Base-by-base conservation (phyloP, 2,329 filamentous ascomycete species). In the Arthroderma sp. region DNA sequence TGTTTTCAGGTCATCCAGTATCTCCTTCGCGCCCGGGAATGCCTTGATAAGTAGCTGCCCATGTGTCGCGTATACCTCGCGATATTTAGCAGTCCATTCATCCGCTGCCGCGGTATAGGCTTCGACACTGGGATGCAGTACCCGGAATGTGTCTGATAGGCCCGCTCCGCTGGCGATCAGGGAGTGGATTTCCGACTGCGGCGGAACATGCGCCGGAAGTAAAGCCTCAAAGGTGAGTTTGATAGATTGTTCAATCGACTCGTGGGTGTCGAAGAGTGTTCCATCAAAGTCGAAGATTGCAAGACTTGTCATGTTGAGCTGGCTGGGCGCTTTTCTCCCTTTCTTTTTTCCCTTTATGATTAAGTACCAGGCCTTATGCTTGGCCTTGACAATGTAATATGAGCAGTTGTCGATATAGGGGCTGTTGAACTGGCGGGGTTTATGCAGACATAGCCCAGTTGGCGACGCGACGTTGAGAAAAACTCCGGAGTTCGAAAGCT, bases 251-350 rank as follows among this genome's bases (percentile, higher is more conserved):
- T 47, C 38, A 33, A 59, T 59, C 39, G 58, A 59, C 31, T 52
- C 58, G 39, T 57, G 58, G 55, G 58, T 59, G 43, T 59, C 58
- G 49, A 59, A 57, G n/a, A 59, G 55, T 13, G 58, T 59, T 8
- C 58, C 58, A 25, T 59, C 58, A 15, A 59, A 59, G 41, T 59
- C 58, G 55, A 59, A 59, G 49, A 59, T 59, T 15, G 54, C 51
- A 11, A 57, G 28, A 9, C 38, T 51, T 9, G 33, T 49, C 58
- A 59, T 59, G 33, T 19, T 55, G 56, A 8, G 39, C 35, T 5
- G 35, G 35, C 35, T 37, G 35, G 8, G 9, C 21, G 17, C 6
- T 21, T 43, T 43, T 3, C 23, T 2, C 1, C 8, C 39, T 19
- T 44, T 31, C 17, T 7, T 15, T 17, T 33, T n/a, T 17, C 19